Conservation (phyloP, 2,329 filamentous ascomycete genomes). For the Atkinsonella texensis region DNA sequence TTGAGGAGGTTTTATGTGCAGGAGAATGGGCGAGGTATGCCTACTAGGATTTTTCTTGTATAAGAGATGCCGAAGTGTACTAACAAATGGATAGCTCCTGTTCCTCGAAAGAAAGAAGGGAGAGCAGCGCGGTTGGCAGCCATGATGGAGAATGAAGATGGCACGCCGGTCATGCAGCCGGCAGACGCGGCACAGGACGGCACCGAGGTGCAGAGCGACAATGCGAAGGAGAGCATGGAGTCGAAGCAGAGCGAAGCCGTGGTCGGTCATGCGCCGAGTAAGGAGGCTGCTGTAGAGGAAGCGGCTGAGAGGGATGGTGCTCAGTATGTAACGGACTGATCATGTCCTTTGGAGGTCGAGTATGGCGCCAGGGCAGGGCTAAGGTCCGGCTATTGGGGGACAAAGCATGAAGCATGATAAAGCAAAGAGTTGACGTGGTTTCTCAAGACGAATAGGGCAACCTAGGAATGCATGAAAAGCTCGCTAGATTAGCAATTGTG, state of each 20-base stretch:
- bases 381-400: neutral
- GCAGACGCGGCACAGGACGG: slow-evolving; percentile 1
- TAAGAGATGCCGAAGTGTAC: slow-evolving; percentile 9
- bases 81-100: slow-evolving; percentile 25
- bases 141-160: slow-evolving; percentile 33
- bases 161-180: neutral
- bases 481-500: neutral
- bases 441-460: neutral
- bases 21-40: slow-evolving; percentile 80
- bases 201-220: neutral
- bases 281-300: neutral
- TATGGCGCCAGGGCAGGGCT: neutral
- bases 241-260: neutral
- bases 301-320: neutral
- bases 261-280: neutral
- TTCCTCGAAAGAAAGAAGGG: slow-evolving; percentile 43
- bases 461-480: neutral
- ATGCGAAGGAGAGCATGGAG: neutral
- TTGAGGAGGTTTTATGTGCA: slow-evolving; percentile 93
- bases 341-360: neutral
- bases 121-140: slow-evolving; percentile 40
- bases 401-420: neutral
- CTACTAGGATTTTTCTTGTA: neutral
- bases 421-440: neutral
- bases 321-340: neutral